Evolutionary conservation across 305 asterid genomes (phyloP), one percentile per base, ranked within the genome.

Genomic region (Petunia hybrid): DNA sequence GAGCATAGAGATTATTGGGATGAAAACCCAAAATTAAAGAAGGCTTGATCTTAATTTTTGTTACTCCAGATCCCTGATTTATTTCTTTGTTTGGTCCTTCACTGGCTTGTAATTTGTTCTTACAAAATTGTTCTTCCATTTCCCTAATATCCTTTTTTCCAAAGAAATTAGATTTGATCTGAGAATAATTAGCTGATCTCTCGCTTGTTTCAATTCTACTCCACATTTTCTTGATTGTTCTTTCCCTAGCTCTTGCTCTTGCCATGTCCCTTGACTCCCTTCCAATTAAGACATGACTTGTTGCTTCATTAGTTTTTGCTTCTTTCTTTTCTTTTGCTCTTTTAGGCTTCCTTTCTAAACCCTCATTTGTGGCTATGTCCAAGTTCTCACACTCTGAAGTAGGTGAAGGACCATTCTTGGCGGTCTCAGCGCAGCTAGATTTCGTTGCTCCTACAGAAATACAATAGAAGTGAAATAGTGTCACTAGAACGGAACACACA

Each of bases 181-280:
- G 56, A 51, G 56, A 9, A 22, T 22, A 22, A 22, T 22, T 22
- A 51, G 56, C 10, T 51, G 56, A 51, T 13, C 36, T 69, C 56
- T 69, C 39, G 8, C 40, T 43, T 42, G n/a, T 16, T 69, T 69
- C 76, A 69, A 69, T 43, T 69, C 2, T 43, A 4, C 16, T 45
- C 76, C 57, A 69, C 76, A 69, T 69, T 69, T 69, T 43, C 57
- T 69, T 69, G 76, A 69, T 69, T 69, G 76, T 69, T 69, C 76
- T 69, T 43, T 69, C 76, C 40, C 57, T 69, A 8, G 76, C 76
- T 69, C 57, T 43, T 69, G 40, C 76, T 68, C 76, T 68, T 68
- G 76, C 76, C 40, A 42, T 43, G 36, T 4, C 57, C 16, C 76
- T 68, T 4, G 13, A 43, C 57, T 43, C 76, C 43, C 51, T 68